Evolutionary conservation across 805 yeast species (phyloP).

Genomic region (Candida endomychidarum): DNA sequence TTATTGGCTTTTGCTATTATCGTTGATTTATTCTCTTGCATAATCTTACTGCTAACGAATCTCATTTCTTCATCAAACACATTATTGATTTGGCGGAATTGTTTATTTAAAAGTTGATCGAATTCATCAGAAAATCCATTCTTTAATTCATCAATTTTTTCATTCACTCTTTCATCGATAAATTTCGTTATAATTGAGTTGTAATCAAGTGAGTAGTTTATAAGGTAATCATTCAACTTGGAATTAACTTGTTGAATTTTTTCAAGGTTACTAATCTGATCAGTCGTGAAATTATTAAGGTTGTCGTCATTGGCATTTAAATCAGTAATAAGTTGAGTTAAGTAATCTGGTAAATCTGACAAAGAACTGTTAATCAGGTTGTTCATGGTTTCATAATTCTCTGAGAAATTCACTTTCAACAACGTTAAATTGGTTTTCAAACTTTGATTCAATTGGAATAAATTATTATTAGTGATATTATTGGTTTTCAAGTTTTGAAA

Average conservation of each 20-base stretch:
- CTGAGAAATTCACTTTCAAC: conserved; percentile 12
- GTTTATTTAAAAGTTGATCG: conserved; percentile 5
- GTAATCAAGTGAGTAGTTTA: conserved; percentile 9
- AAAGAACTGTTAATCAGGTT: conserved; percentile 12
- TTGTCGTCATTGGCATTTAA: conserved; percentile 14
- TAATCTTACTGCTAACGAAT: conserved; percentile 6
- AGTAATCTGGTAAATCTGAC: conserved; percentile 11
- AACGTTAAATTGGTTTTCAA: conserved; percentile 8
- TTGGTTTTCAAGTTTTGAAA: background rate
- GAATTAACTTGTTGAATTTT: conserved; percentile 10
- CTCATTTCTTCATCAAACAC: conserved; percentile 14
- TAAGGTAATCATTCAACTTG: conserved; percentile 11
- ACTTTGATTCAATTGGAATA: conserved; percentile 7
- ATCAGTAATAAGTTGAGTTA: conserved; percentile 11
- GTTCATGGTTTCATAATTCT: conserved; percentile 9
- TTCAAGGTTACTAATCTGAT: conserved; percentile 10
- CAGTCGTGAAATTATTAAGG: conserved; percentile 11
- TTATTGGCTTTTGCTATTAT: conserved; percentile 9
- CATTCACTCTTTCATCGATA: conserved; percentile 3
- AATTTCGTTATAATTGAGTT: conserved; percentile 8
- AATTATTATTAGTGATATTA: conserved; percentile 6
- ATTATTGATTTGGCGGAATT: conserved; percentile 6
- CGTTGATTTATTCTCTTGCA: conserved; percentile 11
- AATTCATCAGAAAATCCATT: conserved; percentile 7
- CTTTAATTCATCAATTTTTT: conserved; percentile 6